Evolutionary conservation across 2,329 filamentous ascomycete genomes (phyloP).

Genomic region (Grosmannia penicillata): DNA sequence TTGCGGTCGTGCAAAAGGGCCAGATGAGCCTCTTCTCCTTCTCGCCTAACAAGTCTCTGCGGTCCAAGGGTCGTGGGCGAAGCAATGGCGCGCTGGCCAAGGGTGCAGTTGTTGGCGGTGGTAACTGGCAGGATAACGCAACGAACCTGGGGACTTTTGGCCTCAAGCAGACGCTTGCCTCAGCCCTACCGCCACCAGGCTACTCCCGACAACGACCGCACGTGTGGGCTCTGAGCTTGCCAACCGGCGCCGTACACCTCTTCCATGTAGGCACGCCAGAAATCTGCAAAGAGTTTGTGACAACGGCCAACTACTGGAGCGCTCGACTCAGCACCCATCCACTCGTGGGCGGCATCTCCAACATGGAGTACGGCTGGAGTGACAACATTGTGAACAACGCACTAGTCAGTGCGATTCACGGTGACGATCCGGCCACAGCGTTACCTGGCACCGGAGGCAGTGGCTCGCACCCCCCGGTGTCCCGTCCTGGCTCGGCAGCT

Average conservation of each 20-base stretch:
- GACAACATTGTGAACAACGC: conserved; percentile 59
- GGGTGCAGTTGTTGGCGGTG: conserved; percentile 68
- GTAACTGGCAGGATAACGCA: conserved; percentile 97
- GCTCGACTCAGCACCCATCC: conserved; percentile 89
- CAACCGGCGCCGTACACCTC: conserved; percentile 88
- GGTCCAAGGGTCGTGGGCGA: conserved; percentile 47
- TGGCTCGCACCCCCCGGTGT: conserved; percentile 14
- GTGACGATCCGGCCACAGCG: conserved; percentile 26
- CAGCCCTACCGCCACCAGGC: conserved; percentile 73
- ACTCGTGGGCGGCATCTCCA: conserved; percentile 81
- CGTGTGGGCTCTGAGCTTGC: conserved; percentile 86
- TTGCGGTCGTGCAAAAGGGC: conserved; percentile 90
- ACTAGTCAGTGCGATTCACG: conserved; percentile 35
- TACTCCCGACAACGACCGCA: conserved; percentile 84
- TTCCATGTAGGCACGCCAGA: conserved; percentile 95
- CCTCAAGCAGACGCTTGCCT: conserved; percentile 82
- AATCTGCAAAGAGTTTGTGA: conserved; percentile 87
- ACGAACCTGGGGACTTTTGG: conserved; percentile 78
- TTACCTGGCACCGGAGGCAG: conserved; percentile 18
- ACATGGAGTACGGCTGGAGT: conserved; percentile 96
- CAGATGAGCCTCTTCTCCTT: conserved; percentile 93
- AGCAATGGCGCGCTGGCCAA: conserved; percentile 32
- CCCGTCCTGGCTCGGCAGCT: conserved; percentile 36
- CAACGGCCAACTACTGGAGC: conserved; percentile 94
- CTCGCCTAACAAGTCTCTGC: conserved; percentile 60